These are phyloP conservation scores for Rhodosporidiobolus sp. DNA, from an alignment of 768 basidiomycete species.

Conservation along the genomic window DNA sequence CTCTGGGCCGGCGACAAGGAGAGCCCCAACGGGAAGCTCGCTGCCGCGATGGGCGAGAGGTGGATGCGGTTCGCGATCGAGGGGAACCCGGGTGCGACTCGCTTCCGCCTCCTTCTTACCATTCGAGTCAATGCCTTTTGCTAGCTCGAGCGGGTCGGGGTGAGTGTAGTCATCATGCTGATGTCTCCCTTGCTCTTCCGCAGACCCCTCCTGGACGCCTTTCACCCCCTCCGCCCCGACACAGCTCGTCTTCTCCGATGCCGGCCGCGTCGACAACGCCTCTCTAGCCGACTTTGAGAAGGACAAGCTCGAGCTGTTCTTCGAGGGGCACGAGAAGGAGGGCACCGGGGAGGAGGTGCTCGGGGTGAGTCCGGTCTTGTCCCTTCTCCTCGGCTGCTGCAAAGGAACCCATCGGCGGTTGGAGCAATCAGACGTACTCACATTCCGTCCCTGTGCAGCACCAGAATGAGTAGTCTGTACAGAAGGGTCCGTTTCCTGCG, in stretches of 20 bases:
- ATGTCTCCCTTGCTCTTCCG: background rate
- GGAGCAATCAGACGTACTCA: too few relatives aligned
- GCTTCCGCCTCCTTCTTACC: too few relatives aligned
- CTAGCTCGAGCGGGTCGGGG: too few relatives aligned
- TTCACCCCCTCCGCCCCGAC: background rate
- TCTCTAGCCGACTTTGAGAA: background rate
- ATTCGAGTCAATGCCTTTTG: background rate
- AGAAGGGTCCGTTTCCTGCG: background rate
- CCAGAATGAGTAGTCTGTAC: background rate
- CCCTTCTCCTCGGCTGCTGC: too few relatives aligned
- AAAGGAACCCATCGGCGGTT: too few relatives aligned
- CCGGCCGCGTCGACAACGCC: background rate
- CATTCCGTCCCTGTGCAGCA: background rate
- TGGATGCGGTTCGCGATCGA: constrained; percentile 24
- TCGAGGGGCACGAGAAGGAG: background rate
- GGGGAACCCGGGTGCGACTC: constrained; percentile 27
- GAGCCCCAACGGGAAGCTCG: background rate
- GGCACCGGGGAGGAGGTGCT: constrained; percentile 12
- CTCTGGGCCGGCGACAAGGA: constrained; percentile 13
- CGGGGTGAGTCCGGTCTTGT: background rate
- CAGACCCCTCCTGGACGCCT: constrained; percentile 22
- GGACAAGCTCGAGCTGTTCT: constrained; percentile 16
- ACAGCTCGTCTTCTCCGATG: constrained; percentile 22
- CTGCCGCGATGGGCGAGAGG: constrained; percentile 4
- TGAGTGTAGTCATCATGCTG: too few relatives aligned